These are phyloP conservation scores for Fusarium sacchari DNA, from an alignment of 2,329 filamentous ascomycete species.

Conservation along the genomic window DNA sequence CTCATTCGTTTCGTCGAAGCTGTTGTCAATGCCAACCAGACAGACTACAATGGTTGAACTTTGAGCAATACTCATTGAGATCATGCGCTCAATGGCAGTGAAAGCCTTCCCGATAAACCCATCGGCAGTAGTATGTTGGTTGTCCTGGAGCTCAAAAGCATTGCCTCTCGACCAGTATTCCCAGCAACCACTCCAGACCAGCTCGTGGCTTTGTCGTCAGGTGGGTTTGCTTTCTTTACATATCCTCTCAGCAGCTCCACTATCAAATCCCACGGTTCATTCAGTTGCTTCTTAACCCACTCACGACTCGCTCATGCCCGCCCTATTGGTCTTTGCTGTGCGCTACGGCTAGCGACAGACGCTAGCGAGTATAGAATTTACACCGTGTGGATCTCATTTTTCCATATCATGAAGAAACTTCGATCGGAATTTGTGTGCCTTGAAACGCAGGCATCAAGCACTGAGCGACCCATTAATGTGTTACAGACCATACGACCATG, in stretches of 20 bases:
- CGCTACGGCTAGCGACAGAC: constrained; percentile 32
- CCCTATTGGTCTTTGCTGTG: constrained; percentile 37
- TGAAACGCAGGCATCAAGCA: constrained; percentile 41
- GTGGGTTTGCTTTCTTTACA: constrained; percentile 44
- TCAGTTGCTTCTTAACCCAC: constrained; percentile 38
- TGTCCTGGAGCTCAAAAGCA: not conserved
- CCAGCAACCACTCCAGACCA: constrained; percentile 23
- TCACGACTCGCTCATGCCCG: constrained; percentile 16
- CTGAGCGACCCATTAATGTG: constrained; percentile 27
- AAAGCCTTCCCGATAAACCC: not conserved
- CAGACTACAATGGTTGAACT: not conserved
- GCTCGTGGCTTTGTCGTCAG: constrained; percentile 8
- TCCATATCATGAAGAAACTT: constrained; percentile 20
- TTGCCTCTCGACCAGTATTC: constrained; percentile 15
- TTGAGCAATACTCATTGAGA: not conserved
- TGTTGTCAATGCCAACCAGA: not conserved
- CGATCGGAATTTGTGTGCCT: constrained; percentile 40
- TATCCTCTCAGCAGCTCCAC: constrained; percentile 44
- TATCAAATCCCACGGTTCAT: constrained; percentile 25
- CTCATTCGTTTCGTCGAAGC: not conserved
- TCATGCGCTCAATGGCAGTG: not conserved
- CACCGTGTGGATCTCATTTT: constrained; percentile 46
- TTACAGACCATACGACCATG: constrained; percentile 1
- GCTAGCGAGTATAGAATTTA: constrained; percentile 43
- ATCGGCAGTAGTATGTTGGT: not conserved